Evolutionary conservation across 2,329 filamentous ascomycete species (phyloP).

Genomic region (Exserohilum rostratum): DNA sequence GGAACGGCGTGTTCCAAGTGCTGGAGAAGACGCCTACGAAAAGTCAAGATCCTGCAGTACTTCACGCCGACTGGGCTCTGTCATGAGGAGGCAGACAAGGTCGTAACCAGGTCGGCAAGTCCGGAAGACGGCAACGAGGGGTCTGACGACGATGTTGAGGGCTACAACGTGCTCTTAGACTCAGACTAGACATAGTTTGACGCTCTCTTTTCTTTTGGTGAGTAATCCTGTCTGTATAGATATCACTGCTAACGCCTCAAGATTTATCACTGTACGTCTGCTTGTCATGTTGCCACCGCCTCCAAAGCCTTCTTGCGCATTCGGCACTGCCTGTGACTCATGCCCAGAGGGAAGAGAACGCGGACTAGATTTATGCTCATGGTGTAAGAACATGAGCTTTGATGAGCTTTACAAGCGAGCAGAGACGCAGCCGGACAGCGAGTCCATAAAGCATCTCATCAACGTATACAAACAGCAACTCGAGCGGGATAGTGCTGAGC

Average conservation of each 20-base stretch:
- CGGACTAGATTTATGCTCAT: conserved; percentile 28
- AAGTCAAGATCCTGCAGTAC: conserved; percentile 32
- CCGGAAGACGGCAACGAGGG: conserved; percentile 21
- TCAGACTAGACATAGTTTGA: conserved; percentile 4
- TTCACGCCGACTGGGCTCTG: conserved; percentile 37
- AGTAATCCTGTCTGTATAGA: neutral
- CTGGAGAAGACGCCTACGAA: conserved; percentile 31
- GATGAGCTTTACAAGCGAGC: conserved; percentile 25
- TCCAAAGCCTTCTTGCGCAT: conserved; percentile 27
- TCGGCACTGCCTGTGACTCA: conserved; percentile 28
- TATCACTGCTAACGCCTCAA: conserved; percentile 1
- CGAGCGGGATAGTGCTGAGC: conserved; percentile 24
- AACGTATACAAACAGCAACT: conserved; percentile 27
- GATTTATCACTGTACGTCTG: neutral
- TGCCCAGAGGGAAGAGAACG: conserved; percentile 24
- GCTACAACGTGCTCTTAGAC: conserved; percentile 24
- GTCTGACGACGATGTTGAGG: conserved; percentile 34
- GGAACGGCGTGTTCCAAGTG: conserved; percentile 32
- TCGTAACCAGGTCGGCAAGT: conserved; percentile 22
- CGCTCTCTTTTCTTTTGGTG: conserved; percentile 1
- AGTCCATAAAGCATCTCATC: conserved; percentile 19
- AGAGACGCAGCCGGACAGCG: conserved; percentile 17
- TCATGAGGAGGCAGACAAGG: conserved; percentile 36
- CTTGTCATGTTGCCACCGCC: conserved; percentile 27
- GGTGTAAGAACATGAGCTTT: conserved; percentile 36